A percentile compares a stretch with the other conserved stretches of the same genome.
Evolutionary conservation across 345 rosid genomes (phyloP).

Genomic region (Citrus sp.): DNA sequence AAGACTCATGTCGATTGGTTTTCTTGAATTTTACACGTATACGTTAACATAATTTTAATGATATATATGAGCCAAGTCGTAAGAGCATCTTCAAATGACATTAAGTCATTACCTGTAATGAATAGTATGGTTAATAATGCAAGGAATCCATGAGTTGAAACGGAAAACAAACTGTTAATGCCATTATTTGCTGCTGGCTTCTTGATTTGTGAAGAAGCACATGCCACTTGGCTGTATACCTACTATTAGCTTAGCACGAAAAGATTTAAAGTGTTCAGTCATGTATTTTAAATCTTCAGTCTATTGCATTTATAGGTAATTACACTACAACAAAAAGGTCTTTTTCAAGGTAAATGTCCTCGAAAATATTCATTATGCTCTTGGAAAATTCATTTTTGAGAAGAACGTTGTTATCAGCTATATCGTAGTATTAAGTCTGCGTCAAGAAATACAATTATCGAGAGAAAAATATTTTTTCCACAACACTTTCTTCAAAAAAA

Average conservation of each 20-base stretch:
- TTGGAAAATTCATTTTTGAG: no score
- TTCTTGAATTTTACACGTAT: not conserved
- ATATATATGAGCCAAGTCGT: not conserved
- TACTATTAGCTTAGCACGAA: not conserved
- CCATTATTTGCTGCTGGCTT: not conserved
- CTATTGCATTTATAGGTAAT: no score
- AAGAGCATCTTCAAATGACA: not conserved
- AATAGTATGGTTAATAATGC: no score
- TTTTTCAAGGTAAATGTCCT: no score
- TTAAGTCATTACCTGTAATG: not conserved
- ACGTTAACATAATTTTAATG: not conserved
- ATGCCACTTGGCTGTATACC: not conserved
- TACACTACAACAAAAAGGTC: no score
- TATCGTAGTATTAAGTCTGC: no score
- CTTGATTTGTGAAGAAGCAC: not conserved
- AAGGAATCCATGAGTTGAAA: not conserved
- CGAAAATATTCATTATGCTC: no score
- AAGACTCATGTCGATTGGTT: not conserved
- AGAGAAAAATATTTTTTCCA: no score
- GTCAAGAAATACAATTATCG: fast-evolving
- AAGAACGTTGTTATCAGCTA: no score
- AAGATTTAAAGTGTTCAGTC: not conserved
- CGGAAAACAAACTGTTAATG: no score
- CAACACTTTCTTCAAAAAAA: no score
- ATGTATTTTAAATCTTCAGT: no score